Conservation (phyloP, 257 asterid genomes). For the Jasminum sambac region DNA sequence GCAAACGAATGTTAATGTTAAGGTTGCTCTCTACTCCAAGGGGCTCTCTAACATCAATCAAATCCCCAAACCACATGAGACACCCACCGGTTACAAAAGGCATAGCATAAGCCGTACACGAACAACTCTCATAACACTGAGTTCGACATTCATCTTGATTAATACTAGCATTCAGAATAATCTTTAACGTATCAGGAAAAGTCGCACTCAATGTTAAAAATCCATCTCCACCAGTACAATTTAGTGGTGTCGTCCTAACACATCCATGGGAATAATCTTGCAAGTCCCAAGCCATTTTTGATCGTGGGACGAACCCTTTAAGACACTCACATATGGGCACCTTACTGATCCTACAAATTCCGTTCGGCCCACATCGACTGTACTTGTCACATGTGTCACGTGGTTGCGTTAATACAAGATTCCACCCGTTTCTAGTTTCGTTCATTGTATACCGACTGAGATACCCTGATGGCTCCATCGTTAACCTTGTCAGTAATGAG, state of each 20-base stretch:
- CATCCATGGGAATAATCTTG: conserved; percentile 39
- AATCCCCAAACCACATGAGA: conserved; percentile 28
- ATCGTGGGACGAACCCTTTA: conserved; percentile 23
- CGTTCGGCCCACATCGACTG: conserved; percentile 34
- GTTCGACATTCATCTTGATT: background rate
- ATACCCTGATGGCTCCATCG: conserved; percentile 20
- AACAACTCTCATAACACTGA: background rate
- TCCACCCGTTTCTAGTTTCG: conserved; percentile 25
- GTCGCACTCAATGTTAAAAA: background rate
- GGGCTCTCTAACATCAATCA: conserved; percentile 24
- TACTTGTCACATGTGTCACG: conserved; percentile 28
- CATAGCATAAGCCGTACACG: background rate
- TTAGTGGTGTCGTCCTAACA: conserved; percentile 1
- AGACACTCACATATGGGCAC: conserved; percentile 28
- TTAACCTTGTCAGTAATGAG: conserved; percentile 10
- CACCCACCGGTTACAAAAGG: conserved; percentile 19
- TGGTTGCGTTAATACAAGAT: background rate
- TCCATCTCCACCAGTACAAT: background rate
- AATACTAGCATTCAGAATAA: background rate
- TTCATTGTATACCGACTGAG: conserved; percentile 18
- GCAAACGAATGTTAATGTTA: conserved; percentile 19
- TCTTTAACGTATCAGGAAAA: background rate
- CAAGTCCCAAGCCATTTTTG: conserved; percentile 26
- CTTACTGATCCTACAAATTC: conserved; percentile 23
- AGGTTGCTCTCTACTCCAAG: conserved; percentile 3